Percentiles rank a stretch among this genome's conserved stretches.
Evolutionary conservation across 1,139 yeast species (phyloP).

Genomic region (Wickerhamomyces sp.): DNA sequence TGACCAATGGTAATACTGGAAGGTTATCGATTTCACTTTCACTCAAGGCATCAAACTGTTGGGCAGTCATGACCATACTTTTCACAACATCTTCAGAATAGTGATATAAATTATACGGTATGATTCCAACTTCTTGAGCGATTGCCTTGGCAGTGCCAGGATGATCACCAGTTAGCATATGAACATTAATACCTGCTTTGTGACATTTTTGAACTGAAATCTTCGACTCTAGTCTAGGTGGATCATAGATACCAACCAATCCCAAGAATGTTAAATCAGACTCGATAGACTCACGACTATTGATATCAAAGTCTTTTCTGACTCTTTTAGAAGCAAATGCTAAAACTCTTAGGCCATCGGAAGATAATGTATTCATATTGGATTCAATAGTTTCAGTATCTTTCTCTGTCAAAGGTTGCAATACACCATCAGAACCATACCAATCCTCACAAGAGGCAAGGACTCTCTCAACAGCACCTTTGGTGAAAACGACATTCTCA

Average conservation of each 20-base stretch:
- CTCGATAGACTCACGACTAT: slow-evolving; percentile 51
- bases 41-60: slow-evolving; percentile 59
- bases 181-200: slow-evolving; percentile 74
- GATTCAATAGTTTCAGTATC: slow-evolving; percentile 41
- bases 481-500: slow-evolving; percentile 45
- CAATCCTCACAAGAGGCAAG: slow-evolving; percentile 53
- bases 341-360: slow-evolving; percentile 69
- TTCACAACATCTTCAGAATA: slow-evolving; percentile 57
- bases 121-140: slow-evolving; percentile 80
- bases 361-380: slow-evolving; percentile 59
- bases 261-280: slow-evolving; percentile 56
- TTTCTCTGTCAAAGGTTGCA: slow-evolving; percentile 36
- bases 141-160: slow-evolving; percentile 79
- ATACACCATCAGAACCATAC: slow-evolving; percentile 36
- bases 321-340: slow-evolving; percentile 52
- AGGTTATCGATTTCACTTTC: slow-evolving; percentile 62
- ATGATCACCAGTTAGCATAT: slow-evolving; percentile 84
- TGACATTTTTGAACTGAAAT: slow-evolving; percentile 66
- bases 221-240: slow-evolving; percentile 72
- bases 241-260: slow-evolving; percentile 76
- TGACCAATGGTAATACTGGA: slow-evolving; percentile 71
- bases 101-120: slow-evolving; percentile 65
- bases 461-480: slow-evolving; percentile 79
- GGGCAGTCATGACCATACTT: slow-evolving; percentile 73
- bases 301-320: slow-evolving; percentile 26